Evolutionary conservation across 2,329 filamentous ascomycete species (phyloP).

Genomic region (Neocucurbitaria cava): DNA sequence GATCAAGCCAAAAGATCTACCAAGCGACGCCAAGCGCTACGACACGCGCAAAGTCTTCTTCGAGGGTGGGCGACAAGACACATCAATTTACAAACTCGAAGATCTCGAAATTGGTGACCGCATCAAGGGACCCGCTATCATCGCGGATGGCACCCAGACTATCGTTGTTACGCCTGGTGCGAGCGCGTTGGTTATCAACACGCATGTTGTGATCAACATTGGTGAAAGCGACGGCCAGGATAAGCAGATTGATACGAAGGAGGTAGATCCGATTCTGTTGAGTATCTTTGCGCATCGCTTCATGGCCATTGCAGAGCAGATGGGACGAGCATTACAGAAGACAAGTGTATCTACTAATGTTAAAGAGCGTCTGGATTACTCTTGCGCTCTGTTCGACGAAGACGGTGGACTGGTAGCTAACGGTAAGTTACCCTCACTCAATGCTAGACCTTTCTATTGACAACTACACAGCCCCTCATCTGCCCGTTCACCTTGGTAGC

Average conservation of each 20-base stretch:
- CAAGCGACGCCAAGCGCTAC: constrained; percentile 68
- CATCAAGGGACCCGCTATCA: constrained; percentile 80
- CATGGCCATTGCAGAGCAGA: constrained; percentile 86
- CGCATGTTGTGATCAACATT: constrained; percentile 88
- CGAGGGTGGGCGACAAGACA: constrained; percentile 77
- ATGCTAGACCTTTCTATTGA: constrained; percentile 11
- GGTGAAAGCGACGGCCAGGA: constrained; percentile 63
- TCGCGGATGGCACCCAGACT: constrained; percentile 88
- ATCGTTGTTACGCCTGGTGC: constrained; percentile 86
- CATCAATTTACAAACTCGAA: constrained; percentile 82
- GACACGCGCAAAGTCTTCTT: constrained; percentile 79
- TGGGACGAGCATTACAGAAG: constrained; percentile 80
- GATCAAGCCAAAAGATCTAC: constrained; percentile 65
- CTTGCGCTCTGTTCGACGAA: constrained; percentile 80
- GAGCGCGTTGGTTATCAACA: constrained; percentile 78
- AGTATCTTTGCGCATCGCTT: constrained; percentile 83
- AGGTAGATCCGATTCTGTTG: constrained; percentile 77
- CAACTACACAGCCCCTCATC: constrained; percentile 67
- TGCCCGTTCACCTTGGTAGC: constrained; percentile 81
- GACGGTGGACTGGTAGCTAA: constrained; percentile 80
- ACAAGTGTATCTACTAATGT: constrained; percentile 82
- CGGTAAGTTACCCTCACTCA: constrained; percentile 42
- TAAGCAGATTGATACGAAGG: constrained; percentile 58
- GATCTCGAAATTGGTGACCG: constrained; percentile 75
- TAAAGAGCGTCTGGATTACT: constrained; percentile 83